phyloP scores from a whole-genome alignment of 2,329 filamentous ascomycete species.

The Rhinocladiella similis region DNA sequence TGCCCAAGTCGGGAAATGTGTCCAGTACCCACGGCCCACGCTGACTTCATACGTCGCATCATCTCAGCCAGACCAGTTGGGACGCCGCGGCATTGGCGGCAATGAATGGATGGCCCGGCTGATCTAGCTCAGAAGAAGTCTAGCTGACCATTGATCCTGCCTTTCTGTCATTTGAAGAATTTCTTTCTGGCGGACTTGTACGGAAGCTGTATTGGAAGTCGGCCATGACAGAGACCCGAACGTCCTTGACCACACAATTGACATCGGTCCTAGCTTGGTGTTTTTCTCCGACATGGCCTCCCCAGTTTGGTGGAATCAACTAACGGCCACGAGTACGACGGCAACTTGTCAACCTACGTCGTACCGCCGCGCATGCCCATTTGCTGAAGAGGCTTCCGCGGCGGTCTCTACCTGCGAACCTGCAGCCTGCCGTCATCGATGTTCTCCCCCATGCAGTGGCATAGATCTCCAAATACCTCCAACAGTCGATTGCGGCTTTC shows the following conservation, averaged over 20 bases:
- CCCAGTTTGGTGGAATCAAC: slow-evolving; percentile 18
- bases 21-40: slow-evolving; percentile 8
- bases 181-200: slow-evolving; percentile 5
- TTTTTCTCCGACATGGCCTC: slow-evolving; percentile 23
- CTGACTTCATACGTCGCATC: slow-evolving; percentile 28
- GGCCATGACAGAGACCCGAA: background rate
- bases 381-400: slow-evolving; percentile 3
- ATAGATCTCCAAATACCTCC: background rate
- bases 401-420: slow-evolving; percentile 1
- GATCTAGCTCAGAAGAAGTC: slow-evolving; percentile 20
- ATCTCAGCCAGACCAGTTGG: slow-evolving; percentile 12
- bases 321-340: slow-evolving; percentile 8
- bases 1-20: slow-evolving; percentile 10
- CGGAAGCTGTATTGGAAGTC: slow-evolving; percentile 11
- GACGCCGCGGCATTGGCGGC: slow-evolving; percentile 18
- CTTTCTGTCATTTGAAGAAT: slow-evolving; percentile 20
- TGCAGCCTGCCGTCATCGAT: slow-evolving; percentile 19
- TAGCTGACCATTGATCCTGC: slow-evolving; percentile 10
- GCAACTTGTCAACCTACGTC: slow-evolving; percentile 3
- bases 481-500: slow-evolving; percentile 9
- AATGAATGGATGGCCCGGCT: slow-evolving; percentile 11
- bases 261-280: slow-evolving; percentile 15
- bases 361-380: background rate
- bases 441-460: slow-evolving; percentile 1
- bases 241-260: background rate